Base-by-base conservation (phyloP, 2,329 filamentous ascomycete species). In the Talaromyces sp. region DNA sequence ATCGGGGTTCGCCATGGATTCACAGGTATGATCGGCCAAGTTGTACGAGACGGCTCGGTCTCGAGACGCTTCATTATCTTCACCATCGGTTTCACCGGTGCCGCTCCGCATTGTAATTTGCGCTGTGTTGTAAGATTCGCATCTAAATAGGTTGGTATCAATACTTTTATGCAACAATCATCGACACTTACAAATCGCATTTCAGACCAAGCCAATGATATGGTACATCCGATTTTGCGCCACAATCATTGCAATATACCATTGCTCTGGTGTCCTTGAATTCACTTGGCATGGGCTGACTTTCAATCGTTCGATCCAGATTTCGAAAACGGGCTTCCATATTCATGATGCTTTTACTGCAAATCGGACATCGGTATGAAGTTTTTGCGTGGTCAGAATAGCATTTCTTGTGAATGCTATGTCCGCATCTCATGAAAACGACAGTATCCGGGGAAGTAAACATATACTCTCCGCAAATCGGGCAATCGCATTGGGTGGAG, bases 161-260 rank as follows among this genome's bases (percentile, higher is more conserved):
- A 12, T 19, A 32, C 10, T 19, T 38, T 5, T 41, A 52, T 29
- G 26, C 52, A 8, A 27, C 31, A 17, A 12, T 31, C 10, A 9
- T 32, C 11, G 11, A 51, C 46, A 68, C 75, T 67, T 69, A 87
- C 67, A 82, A 75, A 54, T 79, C 87, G 72, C 94, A 99, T 74
- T 96, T 96, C 52, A 96, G 80, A 0, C 94, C 94, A 4, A 97
- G 80, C 91, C 94, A 99, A 75, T 99, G 94, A 71, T 95, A 99
- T 31, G 85, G 83, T 24, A 94, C 91, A 24, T 89, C 89, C 63
- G 89, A 92, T 71, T 92, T 92, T 12, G 90, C 89, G 52, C 88
- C 90, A 75, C 94, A 99, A 76, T 99, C 94, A 72, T 99, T 97
- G 75, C 94, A 99, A 63, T 92, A 85, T 55, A 97, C 85, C 64